These are phyloP conservation scores for Lactarius indigo DNA, from an alignment of 768 basidiomycete species.

Conservation along the genomic window DNA sequence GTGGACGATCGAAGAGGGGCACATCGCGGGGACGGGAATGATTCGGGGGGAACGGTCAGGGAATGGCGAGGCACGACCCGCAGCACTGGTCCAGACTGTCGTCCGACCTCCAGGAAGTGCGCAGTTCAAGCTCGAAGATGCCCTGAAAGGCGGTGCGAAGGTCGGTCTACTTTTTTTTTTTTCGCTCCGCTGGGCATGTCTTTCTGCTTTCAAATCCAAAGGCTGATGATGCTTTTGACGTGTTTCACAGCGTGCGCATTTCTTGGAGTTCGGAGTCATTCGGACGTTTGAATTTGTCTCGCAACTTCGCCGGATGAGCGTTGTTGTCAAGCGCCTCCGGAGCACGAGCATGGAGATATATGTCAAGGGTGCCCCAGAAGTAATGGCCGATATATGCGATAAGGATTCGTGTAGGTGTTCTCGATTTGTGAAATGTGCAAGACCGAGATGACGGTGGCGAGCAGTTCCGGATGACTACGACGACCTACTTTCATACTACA, in stretches of 20 bases:
- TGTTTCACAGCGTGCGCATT: slow-evolving; percentile 78
- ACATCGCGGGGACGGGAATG: slow-evolving; percentile 61
- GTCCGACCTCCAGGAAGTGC: slow-evolving; percentile 94
- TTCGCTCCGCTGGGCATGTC: background rate
- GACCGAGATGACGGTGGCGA: background rate
- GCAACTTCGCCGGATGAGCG: slow-evolving; percentile 90
- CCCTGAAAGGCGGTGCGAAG: slow-evolving; percentile 76
- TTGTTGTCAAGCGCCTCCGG: slow-evolving; percentile 92
- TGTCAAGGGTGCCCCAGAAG: slow-evolving; percentile 98
- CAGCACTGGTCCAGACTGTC: slow-evolving; percentile 92
- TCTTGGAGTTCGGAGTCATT: slow-evolving; percentile 94
- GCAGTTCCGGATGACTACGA: slow-evolving; percentile 95
- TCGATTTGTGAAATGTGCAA: background rate
- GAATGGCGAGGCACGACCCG: slow-evolving; percentile 54
- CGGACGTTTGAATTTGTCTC: slow-evolving; percentile 97
- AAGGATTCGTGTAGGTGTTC: slow-evolving; percentile 74
- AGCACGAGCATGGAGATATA: slow-evolving; percentile 96
- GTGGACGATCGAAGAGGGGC: slow-evolving; percentile 95
- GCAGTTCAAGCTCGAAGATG: slow-evolving; percentile 89
- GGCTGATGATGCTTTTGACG: slow-evolving; percentile 11
- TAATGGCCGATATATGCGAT: slow-evolving; percentile 95
- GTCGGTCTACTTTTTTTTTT: slow-evolving; percentile 38
- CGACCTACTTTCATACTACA: slow-evolving; percentile 94
- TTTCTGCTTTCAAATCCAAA: slow-evolving; percentile 11
- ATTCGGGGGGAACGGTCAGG: slow-evolving; percentile 61